These are phyloP conservation scores for Populus simonii DNA, from an alignment of 345 rosid species.

Conservation along the genomic window DNA sequence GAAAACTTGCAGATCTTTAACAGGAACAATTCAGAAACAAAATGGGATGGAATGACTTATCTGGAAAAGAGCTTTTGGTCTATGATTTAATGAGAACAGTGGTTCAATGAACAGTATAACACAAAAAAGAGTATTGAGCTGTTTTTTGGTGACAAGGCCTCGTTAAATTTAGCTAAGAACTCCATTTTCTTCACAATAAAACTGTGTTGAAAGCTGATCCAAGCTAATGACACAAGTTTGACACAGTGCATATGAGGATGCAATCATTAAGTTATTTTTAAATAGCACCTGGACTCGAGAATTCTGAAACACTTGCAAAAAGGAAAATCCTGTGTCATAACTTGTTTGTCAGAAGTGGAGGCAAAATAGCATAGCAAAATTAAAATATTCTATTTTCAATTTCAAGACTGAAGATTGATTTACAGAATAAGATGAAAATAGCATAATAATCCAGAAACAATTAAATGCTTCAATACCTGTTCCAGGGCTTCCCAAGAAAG, in stretches of 20 bases:
- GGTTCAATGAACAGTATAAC: background rate
- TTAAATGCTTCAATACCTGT: conserved; percentile 51
- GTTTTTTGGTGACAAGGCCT: background rate
- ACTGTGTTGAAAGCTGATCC: background rate
- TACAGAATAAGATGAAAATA: background rate
- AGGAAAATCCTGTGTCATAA: background rate
- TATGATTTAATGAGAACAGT: background rate
- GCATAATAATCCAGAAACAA: background rate
- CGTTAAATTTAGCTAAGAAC: background rate
- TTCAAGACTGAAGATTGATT: background rate
- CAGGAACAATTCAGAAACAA: background rate
- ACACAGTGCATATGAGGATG: background rate
- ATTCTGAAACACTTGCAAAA: background rate
- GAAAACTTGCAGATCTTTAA: background rate
- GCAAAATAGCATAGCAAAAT: background rate
- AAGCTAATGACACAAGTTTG: background rate
- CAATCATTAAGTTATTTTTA: background rate
- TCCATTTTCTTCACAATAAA: background rate
- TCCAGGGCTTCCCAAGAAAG: conserved; percentile 96
- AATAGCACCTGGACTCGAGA: background rate
- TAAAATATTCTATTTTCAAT: background rate
- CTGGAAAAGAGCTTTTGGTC: background rate
- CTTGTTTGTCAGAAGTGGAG: background rate
- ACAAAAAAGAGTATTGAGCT: background rate
- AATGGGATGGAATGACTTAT: background rate